A percentile compares a stretch with the other conserved stretches of the same genome.
Evolutionary conservation across 768 basidiomycete genomes (phyloP).

Genomic region (Cystobasidium tubakii): DNA sequence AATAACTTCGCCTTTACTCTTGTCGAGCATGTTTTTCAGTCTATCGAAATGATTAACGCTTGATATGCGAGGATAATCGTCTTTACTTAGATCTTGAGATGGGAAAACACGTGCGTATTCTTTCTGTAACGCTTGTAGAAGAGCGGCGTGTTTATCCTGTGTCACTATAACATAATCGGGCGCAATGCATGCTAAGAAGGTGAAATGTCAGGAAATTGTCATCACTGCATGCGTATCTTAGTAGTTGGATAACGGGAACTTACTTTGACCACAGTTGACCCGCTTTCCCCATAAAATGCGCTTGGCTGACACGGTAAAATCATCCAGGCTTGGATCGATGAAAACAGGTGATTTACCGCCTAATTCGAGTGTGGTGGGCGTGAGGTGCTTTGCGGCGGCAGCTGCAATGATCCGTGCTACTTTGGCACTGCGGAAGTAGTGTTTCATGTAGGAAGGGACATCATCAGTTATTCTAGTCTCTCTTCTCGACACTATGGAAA

Average conservation of each 20-base stretch:
- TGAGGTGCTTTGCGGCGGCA: constrained; percentile 71
- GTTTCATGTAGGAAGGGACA: too few species aligned
- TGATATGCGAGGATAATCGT: constrained; percentile 53
- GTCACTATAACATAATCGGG: constrained; percentile 35
- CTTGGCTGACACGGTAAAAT: constrained; percentile 54
- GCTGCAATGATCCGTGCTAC: constrained; percentile 64
- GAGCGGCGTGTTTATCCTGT: background rate
- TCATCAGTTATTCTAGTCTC: constrained; percentile 52
- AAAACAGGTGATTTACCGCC: constrained; percentile 49
- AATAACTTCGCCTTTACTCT: constrained; percentile 62
- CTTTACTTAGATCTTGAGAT: background rate
- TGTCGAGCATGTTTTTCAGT: constrained; percentile 56
- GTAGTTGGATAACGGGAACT: constrained; percentile 44
- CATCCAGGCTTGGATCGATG: constrained; percentile 60
- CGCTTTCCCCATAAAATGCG: constrained; percentile 78
- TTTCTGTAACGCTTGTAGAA: constrained; percentile 25
- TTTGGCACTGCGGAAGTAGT: constrained; percentile 60
- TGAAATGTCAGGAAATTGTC: background rate
- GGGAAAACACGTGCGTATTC: constrained; percentile 18
- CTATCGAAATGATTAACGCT: constrained; percentile 58
- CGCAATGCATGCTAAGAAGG: constrained; percentile 30
- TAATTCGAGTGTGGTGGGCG: constrained; percentile 61
- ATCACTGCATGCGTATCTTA: too few species aligned
- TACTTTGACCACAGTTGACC: constrained; percentile 58
- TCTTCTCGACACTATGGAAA: background rate